phyloP scores from a whole-genome alignment of 371 early-diverging fungal genomes.

The Cokeromyces recurvatus region DNA sequence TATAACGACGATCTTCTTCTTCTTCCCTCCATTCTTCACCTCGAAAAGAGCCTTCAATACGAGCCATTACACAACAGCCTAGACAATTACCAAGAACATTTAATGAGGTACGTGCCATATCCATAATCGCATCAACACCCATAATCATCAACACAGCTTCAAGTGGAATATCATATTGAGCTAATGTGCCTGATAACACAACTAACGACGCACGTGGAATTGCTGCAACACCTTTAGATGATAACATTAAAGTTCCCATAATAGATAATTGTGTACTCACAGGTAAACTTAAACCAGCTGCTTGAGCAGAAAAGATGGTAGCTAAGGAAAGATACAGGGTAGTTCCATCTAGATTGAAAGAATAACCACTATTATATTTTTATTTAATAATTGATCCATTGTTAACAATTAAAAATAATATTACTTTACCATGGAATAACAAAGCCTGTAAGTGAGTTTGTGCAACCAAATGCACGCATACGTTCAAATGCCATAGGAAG shows the following conservation, averaged over 20 bases:
- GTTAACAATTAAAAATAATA: too few relatives aligned
- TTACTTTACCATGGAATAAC: slow-evolving; percentile 57
- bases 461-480: slow-evolving; percentile 72
- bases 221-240: slow-evolving; percentile 81
- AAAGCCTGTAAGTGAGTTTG: slow-evolving; percentile 66
- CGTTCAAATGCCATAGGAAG: slow-evolving; percentile 72
- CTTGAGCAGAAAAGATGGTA: slow-evolving; percentile 65
- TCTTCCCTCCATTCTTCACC: slow-evolving; percentile 44
- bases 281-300: slow-evolving; percentile 52
- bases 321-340: slow-evolving; percentile 72
- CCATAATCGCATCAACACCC: slow-evolving; percentile 76
- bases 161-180: slow-evolving; percentile 51
- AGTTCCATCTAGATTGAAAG: slow-evolving; percentile 81
- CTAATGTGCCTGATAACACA: slow-evolving; percentile 13
- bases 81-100: slow-evolving; percentile 76
- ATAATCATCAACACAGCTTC: slow-evolving; percentile 59
- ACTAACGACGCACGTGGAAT: slow-evolving; percentile 68
- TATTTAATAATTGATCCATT: too few relatives aligned
- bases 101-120: slow-evolving; percentile 75
- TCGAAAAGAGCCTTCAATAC: slow-evolving; percentile 71
- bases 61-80: slow-evolving; percentile 68
- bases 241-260: slow-evolving; percentile 72
- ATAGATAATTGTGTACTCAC: slow-evolving; percentile 64
- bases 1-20: slow-evolving; percentile 34
- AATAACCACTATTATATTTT: slow-evolving; percentile 69